These are phyloP conservation scores for Sicyos edulis DNA, from an alignment of 306 rosid genomes.

Conservation along the genomic window DNA sequence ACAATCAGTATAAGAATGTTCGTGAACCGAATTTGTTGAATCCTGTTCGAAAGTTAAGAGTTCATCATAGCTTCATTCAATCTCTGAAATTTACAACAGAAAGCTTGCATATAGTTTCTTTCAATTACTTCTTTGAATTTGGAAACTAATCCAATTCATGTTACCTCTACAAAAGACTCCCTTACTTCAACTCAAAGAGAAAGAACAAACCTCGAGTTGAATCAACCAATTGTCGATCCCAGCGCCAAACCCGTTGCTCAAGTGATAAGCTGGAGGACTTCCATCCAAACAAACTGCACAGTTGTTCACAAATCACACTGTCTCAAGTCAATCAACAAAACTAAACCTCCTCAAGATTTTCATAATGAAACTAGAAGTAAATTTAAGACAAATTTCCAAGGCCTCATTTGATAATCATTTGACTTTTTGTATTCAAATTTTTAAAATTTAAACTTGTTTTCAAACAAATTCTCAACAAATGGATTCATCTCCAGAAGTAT, in stretches of 20 bases:
- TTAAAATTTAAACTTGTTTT: no score
- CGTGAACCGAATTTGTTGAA: neutral
- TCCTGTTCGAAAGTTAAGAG: neutral
- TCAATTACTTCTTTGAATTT: neutral
- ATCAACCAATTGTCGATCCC: slow-evolving; percentile 80
- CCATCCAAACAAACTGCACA: slow-evolving; percentile 92
- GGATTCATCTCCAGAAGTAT: neutral
- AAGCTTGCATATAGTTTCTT: neutral
- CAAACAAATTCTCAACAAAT: neutral
- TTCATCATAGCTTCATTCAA: slow-evolving; percentile 6
- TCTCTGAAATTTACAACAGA: neutral
- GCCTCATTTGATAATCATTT: no score
- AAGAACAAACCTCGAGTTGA: slow-evolving; percentile 65
- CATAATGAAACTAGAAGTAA: neutral
- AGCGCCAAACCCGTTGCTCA: slow-evolving; percentile 56
- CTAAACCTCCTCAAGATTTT: slow-evolving; percentile 17
- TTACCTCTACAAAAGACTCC: neutral
- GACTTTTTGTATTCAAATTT: no score
- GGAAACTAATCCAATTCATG: neutral
- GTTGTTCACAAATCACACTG: slow-evolving; percentile 19
- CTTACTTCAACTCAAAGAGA: slow-evolving; percentile 23
- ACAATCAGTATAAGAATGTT: neutral
- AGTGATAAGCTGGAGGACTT: slow-evolving; percentile 89
- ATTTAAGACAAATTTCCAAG: no score
- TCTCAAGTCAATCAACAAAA: slow-evolving; percentile 16